Conservation (phyloP, 345 rosid species). For the Eucalyptus marginata region DNA sequence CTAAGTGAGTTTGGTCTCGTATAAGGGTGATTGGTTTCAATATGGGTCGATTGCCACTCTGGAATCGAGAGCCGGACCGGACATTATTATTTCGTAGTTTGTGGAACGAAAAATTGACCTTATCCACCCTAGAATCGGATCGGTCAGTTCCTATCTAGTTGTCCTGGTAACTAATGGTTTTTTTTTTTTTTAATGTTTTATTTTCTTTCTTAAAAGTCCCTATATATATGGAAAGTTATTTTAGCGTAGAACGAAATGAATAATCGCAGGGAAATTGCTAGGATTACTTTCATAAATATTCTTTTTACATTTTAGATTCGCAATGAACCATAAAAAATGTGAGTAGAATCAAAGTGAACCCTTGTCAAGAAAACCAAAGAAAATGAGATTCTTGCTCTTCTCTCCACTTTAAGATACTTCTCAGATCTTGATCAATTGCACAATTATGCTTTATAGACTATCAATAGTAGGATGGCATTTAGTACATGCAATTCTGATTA, state of each 20-base stretch:
- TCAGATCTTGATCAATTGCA: neutral
- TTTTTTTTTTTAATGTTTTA: neutral
- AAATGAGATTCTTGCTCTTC: neutral
- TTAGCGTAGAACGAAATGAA: fast-evolving
- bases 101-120: fast-evolving
- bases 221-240: neutral
- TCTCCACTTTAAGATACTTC: neutral
- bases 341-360: neutral
- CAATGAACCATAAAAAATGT: neutral
- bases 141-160: fast-evolving
- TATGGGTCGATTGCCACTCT: fast-evolving
- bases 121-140: neutral
- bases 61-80: fast-evolving
- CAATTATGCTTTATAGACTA: neutral
- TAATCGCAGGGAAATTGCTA: neutral
- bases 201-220: neutral
- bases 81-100: neutral
- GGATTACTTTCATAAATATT: neutral
- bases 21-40: neutral
- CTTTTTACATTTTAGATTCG: too few species aligned
- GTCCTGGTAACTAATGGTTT: fast-evolving
- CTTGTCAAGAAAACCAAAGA: neutral
- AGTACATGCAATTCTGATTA: neutral
- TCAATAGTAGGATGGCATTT: neutral
- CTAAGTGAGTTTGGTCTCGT: neutral